Evolutionary conservation across 306 rosid genomes (phyloP), one percentile per base, ranked within the genome.

Genomic region (Pterocarpus macrocarpus): DNA sequence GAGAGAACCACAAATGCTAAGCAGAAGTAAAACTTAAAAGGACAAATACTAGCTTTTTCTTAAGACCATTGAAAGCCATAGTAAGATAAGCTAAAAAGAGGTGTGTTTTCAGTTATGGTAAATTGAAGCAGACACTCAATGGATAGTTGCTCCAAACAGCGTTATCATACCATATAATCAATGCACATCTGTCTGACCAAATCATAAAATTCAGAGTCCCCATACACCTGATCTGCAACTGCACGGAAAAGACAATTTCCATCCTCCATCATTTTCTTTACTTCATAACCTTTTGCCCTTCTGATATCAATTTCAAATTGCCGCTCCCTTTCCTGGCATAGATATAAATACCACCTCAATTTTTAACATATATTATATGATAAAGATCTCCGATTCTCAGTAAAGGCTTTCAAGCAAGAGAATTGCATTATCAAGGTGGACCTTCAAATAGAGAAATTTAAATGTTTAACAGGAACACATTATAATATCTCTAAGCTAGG

Each of bases 221-320:
- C 99, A 74, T 95, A 95, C 73, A 95, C 99, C 82, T 91, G 99
- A 85, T 95, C 97, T 43, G 93, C 97, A 85, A 95, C 93, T 61
- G 97, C 97, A 80, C 97, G 97, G 75, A 95, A 95, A 80, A 95
- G 99, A 80, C 99, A 95, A 85, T 95, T 95, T 56, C 99, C 99
- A 89, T 95, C 99, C 88, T 69, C 92, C 89, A 86, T 74, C 99
- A 95, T 95, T 82, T 83, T 91, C 88, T 89, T 95, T 14, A 95
- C 94, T 88, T 95, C 97, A 33, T 81, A 90, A 73, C 97, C 97
- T 81, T 90, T 93, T 52, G 83, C 87, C 49, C 97, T 91, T 86
- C 91, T 84, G 71, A 95, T 87, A 74, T 93, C 97, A 78, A 91
- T 85, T 86, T 95, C 99, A 79, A 95, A 95, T 74, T 93, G 93